Conservation (phyloP, 2,329 filamentous ascomycete genomes). For the Trichoderma simmonsii region DNA sequence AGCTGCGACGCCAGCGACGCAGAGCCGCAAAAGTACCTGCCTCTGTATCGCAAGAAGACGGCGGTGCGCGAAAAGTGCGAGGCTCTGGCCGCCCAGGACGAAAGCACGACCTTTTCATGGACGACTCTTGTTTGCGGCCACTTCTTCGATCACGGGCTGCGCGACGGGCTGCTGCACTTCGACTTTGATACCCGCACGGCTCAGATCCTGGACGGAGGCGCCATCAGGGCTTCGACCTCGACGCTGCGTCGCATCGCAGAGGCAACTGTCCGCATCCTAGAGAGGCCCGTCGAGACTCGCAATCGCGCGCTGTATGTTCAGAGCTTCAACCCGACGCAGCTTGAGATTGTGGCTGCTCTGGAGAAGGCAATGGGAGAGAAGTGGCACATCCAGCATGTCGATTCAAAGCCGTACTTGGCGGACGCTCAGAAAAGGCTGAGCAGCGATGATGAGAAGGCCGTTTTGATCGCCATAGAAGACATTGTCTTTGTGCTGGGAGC, state of each 20-base stretch:
- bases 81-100: constrained; percentile 26
- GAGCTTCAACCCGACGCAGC: constrained; percentile 47
- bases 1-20: constrained; percentile 36
- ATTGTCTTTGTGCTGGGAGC: constrained; percentile 49
- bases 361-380: constrained; percentile 49
- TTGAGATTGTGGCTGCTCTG: constrained; percentile 44
- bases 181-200: constrained; percentile 42
- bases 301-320: constrained; percentile 50
- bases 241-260: constrained; percentile 48
- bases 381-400: constrained; percentile 32
- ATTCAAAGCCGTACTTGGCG: constrained; percentile 40
- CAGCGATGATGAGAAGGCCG: constrained; percentile 35
- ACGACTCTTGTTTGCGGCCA: constrained; percentile 43
- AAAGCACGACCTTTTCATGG: constrained; percentile 46
- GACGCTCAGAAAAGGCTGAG: constrained; percentile 38
- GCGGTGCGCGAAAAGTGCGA: constrained; percentile 32
- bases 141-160: constrained; percentile 47
- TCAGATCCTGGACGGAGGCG: constrained; percentile 51
- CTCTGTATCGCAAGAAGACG: constrained; percentile 36
- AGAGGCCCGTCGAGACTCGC: constrained; percentile 47
- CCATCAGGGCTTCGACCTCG: constrained; percentile 46
- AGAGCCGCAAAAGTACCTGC: constrained; percentile 33
- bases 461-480: constrained; percentile 36
- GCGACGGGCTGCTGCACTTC: constrained; percentile 38
- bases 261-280: constrained; percentile 48